Evolutionary conservation across 768 basidiomycete species (phyloP), one percentile per base, ranked within the genome.

Genomic region (Mycena floridula): DNA sequence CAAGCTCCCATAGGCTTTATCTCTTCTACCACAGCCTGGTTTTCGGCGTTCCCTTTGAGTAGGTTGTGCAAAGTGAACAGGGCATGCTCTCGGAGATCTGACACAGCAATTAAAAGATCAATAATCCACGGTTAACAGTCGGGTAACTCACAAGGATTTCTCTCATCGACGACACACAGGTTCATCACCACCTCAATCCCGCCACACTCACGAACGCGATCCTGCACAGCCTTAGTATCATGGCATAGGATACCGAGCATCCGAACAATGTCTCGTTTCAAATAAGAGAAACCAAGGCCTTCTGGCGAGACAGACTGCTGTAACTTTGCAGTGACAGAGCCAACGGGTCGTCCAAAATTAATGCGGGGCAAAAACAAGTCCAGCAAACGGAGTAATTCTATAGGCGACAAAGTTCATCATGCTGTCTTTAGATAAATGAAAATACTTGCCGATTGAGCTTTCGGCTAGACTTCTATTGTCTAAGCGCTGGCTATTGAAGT

Each of bases 141-240:
- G n/a, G n/a, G n/a, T n/a, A n/a, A 79, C 92, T 64, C 60, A 95
- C 93, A 93, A 28, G 93, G 93, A 63, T 94, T 96, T 46, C 84
- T 68, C 54, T 93, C 92, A 59, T 97, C 93, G 22, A 91, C 69
- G 15, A 89, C 88, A 61, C 91, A 94, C 64, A 93, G 70, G 57
- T 85, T 87, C 78, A 96, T 81, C 15, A 95, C 73, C 37, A 90
- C 76, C 42, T 82, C 74, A 47, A 96, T 79, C 37, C 92, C 92
- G 20, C 78, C 85, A 50, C 73, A 79, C 26, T 62, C 62, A 40
- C 92, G 74, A 30, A 83, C 72, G 7, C 80, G 75, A 61, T 95
- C 87, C 57, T 94, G 92, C 32, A 83, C 79, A 24, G 63, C 68
- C 57, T 63, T 79, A 51, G 73, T 70, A 37, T 73, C 76, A 55